Base-by-base conservation (phyloP, 2,329 filamentous ascomycete genomes). In the Aspergillus neoniger region DNA sequence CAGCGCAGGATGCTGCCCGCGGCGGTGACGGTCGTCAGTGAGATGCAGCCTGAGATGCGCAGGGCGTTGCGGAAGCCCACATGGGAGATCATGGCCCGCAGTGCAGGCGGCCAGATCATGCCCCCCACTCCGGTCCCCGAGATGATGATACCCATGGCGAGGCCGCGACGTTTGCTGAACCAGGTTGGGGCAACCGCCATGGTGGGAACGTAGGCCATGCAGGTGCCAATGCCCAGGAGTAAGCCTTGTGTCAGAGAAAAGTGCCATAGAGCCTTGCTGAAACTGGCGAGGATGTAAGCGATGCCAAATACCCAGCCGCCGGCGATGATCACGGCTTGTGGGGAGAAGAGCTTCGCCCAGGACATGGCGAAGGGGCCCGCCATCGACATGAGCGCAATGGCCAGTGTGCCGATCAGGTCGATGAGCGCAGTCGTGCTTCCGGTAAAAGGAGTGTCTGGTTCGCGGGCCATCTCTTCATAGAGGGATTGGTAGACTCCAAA, bases 401-500 rank as follows among this genome's bases (percentile, higher is more conserved):
- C 64, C 0, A 79, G 51, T 0, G 73, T 77, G 25, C 76, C 76
- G 32, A 78, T 78, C 12, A 79, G 67, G 58, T 74, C 75, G 44
- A 79, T 78, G 15, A 71, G 60, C 5, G 75, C 76, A 1, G 77
- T 67, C 1, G 69, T 71, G 5, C 70, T 69, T 9, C 70, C 69
- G 0, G 69, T 70, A 58, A 80, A 80, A 2, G 77, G 76, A 0
- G 67, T 73, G 17, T 57, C 49, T 19, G 63, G 43, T 17, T 67
- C 53, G 23, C 56, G 57, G n/a, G 68, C 61, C 69, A 77, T 69
- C 30, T 72, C 66, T 61, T 78, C 73, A 52, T 79, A 79, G 7
- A 78, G 71, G 2, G 72, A 75, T 65, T 79, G 75, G 55, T 77
- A 79, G 30, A 79, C 73, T 14, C 77, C 77, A 51, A 76, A 79